phyloP scores from a whole-genome alignment of 805 yeast species.

The Scheffersomyces ergatensis region DNA sequence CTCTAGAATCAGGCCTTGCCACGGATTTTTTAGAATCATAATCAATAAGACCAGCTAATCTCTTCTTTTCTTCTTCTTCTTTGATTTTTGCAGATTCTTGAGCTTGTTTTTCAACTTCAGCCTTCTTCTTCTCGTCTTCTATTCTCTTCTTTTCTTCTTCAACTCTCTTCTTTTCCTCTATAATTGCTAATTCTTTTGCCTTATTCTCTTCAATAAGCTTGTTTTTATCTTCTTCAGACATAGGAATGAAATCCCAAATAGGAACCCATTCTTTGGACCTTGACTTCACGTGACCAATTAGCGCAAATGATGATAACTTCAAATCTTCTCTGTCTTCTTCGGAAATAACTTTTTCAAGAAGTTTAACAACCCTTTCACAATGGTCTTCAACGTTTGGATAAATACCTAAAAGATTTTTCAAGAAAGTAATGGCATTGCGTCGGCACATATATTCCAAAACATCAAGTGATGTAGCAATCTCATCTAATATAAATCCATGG shows the following conservation, averaged over 20 bases:
- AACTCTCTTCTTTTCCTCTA: conserved; percentile 13
- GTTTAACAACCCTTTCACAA: conserved; percentile 48
- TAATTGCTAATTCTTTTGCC: conserved; percentile 18
- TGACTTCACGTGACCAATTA: conserved; percentile 63
- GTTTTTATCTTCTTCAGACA: conserved; percentile 43
- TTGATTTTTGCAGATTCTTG: neutral
- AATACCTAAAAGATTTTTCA: conserved; percentile 60
- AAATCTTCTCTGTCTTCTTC: conserved; percentile 76
- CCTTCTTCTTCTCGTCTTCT: conserved; percentile 10
- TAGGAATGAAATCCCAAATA: conserved; percentile 54
- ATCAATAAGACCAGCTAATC: conserved; percentile 4
- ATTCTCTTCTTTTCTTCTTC: conserved; percentile 12
- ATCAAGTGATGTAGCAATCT: conserved; percentile 40
- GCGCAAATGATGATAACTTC: conserved; percentile 70
- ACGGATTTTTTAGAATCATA: conserved; percentile 7
- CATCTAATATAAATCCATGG: conserved; percentile 50
- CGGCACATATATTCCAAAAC: conserved; percentile 71
- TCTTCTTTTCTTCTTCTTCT: conserved; percentile 11
- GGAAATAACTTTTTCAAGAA: conserved; percentile 46
- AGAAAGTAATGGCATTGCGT: conserved; percentile 73
- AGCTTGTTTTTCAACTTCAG: conserved; percentile 7
- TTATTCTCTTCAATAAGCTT: conserved; percentile 14
- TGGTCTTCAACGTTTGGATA: conserved; percentile 72
- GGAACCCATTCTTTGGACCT: conserved; percentile 49
- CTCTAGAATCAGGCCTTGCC: conserved; percentile 5